These are phyloP conservation scores for Coemansia sp. DNA, from an alignment of 192 early-diverging fungal genomes.

Conservation along the genomic window DNA sequence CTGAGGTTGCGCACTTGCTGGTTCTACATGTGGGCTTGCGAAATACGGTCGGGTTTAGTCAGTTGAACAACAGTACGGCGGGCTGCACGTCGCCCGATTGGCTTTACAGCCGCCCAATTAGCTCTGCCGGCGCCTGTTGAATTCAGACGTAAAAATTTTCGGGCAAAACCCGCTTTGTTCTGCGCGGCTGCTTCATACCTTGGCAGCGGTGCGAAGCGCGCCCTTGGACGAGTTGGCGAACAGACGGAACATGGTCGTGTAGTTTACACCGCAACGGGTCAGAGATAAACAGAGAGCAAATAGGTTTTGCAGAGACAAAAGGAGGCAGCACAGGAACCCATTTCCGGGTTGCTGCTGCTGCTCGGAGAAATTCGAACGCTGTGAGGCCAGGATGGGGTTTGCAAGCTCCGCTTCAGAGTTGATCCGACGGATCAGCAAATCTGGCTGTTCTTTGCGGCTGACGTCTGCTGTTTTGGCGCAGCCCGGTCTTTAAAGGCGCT, in stretches of 20 bases:
- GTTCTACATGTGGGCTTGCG: background rate
- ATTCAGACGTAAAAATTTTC: background rate
- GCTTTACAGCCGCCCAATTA: too few species aligned
- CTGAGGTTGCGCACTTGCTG: conserved; percentile 73
- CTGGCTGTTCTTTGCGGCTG: too few species aligned
- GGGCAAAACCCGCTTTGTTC: background rate
- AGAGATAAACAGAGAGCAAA: background rate
- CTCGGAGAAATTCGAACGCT: background rate
- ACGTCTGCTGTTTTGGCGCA: too few species aligned
- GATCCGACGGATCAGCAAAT: too few species aligned
- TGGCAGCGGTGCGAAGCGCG: conserved; percentile 38
- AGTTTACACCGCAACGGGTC: background rate
- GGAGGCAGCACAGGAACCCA: background rate
- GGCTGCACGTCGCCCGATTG: too few species aligned
- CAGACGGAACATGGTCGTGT: conserved; percentile 42
- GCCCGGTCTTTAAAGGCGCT: too few species aligned
- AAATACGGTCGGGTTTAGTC: conserved; percentile 4
- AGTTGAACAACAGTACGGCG: background rate
- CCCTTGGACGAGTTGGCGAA: conserved; percentile 48
- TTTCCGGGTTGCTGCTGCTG: background rate
- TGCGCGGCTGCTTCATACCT: too few species aligned
- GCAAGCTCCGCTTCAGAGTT: too few species aligned
- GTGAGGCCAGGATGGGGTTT: too few species aligned
- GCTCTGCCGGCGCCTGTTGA: background rate
- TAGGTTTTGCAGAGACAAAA: background rate